These are phyloP conservation scores for Aspergillaceae sp. DNA, from an alignment of 2,329 filamentous ascomycete species.

Conservation along the genomic window DNA sequence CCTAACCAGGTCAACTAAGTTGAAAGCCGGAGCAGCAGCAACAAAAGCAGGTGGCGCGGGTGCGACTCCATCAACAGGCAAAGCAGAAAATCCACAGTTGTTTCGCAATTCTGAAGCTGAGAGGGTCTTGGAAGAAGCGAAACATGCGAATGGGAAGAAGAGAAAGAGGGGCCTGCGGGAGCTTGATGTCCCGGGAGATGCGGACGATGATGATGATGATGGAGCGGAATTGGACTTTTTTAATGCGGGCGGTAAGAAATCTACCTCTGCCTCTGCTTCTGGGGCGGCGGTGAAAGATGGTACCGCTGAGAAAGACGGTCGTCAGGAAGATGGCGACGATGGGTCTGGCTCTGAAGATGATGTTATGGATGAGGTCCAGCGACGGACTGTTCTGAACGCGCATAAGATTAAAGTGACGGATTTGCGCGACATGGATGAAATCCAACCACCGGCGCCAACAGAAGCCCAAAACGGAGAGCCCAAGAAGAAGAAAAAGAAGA, in stretches of 20 bases:
- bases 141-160: slow-evolving; percentile 23
- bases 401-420: slow-evolving; percentile 81
- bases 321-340: slow-evolving; percentile 9
- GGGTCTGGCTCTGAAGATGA: slow-evolving; percentile 19
- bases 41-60: too few species aligned
- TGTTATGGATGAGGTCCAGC: slow-evolving; percentile 58
- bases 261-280: slow-evolving; percentile 13
- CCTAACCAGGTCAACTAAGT: slow-evolving; percentile 37
- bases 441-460: slow-evolving; percentile 12
- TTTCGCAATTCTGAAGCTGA: slow-evolving; percentile 25
- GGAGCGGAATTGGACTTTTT: slow-evolving; percentile 30
- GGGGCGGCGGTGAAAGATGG: slow-evolving; percentile 12
- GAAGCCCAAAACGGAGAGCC: slow-evolving; percentile 26
- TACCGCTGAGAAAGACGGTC: neutral
- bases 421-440: slow-evolving; percentile 46
- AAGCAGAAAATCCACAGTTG: slow-evolving; percentile 31
- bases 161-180: slow-evolving; percentile 26
- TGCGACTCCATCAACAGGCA: slow-evolving; percentile 29
- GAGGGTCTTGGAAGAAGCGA: slow-evolving; percentile 18
- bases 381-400: slow-evolving; percentile 63
- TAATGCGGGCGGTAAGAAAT: slow-evolving; percentile 14
- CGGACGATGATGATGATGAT: slow-evolving; percentile 15
- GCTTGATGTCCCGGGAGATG: slow-evolving; percentile 11
- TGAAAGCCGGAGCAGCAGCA: slow-evolving; percentile 24
- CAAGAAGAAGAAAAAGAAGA: slow-evolving; percentile 45